phyloP scores from a whole-genome alignment of 2,329 filamentous ascomycete species.

The Fusarium armeniacum region DNA sequence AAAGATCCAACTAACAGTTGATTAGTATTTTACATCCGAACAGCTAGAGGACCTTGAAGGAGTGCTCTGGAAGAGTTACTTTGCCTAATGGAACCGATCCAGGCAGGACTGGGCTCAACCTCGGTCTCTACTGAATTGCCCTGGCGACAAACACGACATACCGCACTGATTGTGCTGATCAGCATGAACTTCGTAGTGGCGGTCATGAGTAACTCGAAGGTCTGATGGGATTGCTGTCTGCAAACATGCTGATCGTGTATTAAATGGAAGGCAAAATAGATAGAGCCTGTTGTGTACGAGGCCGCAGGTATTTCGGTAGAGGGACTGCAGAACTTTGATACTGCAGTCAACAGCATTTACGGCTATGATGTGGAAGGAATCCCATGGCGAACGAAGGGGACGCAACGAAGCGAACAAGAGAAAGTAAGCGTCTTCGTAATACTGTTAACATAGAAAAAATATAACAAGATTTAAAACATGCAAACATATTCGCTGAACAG shows the following conservation, averaged over 20 bases:
- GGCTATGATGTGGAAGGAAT: not conserved
- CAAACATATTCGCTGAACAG: not conserved
- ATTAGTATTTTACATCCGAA: constrained; percentile 85
- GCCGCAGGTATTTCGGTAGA: constrained; percentile 22
- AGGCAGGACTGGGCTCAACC: constrained; percentile 29
- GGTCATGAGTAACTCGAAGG: not conserved
- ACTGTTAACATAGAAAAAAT: not conserved
- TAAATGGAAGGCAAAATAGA: constrained; percentile 25
- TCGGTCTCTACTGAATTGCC: constrained; percentile 2
- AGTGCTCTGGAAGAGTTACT: constrained; percentile 99
- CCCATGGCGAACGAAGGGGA: not conserved
- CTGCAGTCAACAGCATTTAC: constrained; percentile 6
- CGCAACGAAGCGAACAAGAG: not conserved
- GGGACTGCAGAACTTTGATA: constrained; percentile 4
- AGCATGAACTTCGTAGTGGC: not conserved
- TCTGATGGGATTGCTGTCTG: constrained; percentile 10
- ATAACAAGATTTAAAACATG: not conserved
- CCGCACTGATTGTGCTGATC: not conserved
- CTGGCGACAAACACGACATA: not conserved
- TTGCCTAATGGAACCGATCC: constrained; percentile 72
- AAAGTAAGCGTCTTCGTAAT: not conserved
- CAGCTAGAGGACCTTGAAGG: constrained; percentile 96
- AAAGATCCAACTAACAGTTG: constrained; percentile 49
- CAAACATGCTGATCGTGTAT: constrained; percentile 30
- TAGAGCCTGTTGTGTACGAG: constrained; percentile 48